These are phyloP conservation scores for Colletotrichum salicis DNA, from an alignment of 2,329 filamentous ascomycete species.

Conservation along the genomic window DNA sequence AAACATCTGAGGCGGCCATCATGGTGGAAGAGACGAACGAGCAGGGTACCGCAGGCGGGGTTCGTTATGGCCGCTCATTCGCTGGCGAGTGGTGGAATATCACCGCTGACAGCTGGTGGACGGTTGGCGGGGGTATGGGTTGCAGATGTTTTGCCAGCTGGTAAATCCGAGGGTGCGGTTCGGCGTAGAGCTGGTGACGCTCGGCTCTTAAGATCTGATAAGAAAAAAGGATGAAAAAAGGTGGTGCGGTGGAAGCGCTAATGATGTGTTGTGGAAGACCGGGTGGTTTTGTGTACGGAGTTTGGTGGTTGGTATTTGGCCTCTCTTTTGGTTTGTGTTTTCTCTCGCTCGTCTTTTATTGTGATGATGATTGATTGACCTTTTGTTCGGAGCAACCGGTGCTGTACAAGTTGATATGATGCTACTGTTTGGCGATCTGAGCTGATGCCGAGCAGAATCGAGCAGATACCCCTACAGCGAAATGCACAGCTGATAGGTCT, in stretches of 20 bases:
- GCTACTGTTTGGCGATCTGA: not conserved
- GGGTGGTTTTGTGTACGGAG: too few species aligned
- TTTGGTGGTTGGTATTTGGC: not conserved
- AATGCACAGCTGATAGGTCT: slow-evolving; percentile 27
- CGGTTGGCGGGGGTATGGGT: not conserved
- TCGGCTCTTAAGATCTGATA: slow-evolving; percentile 20
- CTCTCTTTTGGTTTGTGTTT: too few species aligned
- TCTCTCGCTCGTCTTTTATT: too few species aligned
- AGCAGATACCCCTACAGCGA: slow-evolving; percentile 4
- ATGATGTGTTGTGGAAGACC: too few species aligned
- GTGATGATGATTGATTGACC: too few species aligned
- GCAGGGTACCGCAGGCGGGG: slow-evolving; percentile 29
- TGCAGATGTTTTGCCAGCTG: slow-evolving; percentile 22
- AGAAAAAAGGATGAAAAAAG: not conserved
- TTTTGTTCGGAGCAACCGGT: not conserved
- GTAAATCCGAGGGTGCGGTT: slow-evolving; percentile 33
- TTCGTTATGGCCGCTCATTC: slow-evolving; percentile 27
- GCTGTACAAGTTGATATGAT: not conserved
- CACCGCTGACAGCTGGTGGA: not conserved
- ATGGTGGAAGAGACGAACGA: slow-evolving; percentile 34
- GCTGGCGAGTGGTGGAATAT: slow-evolving; percentile 7
- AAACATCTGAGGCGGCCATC: slow-evolving; percentile 34
- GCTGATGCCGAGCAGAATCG: slow-evolving; percentile 23
- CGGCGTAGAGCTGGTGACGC: slow-evolving; percentile 22
- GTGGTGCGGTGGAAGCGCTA: not conserved